Evolutionary conservation across 495 filamentous ascomycete genomes (phyloP), one percentile per base, ranked within the genome.

Genomic region (Xylaria telfairii): DNA sequence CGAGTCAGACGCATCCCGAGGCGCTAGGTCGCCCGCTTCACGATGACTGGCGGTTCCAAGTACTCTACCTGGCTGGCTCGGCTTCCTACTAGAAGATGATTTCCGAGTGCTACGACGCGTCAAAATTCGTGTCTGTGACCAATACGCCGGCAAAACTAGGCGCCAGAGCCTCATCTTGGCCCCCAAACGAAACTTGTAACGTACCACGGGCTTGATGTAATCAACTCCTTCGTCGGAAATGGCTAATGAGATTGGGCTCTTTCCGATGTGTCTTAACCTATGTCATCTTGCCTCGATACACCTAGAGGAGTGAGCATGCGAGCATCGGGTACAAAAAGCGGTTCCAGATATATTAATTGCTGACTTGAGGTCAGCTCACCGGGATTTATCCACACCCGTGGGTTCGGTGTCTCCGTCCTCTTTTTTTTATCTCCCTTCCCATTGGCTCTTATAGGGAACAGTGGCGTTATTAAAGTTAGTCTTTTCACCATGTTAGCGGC

Each of bases 261-360:
- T 21, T 13, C 17, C 24, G 3, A 19, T 51, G 26, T 65, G 2
- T 17, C 19, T n/a, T 17, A 24, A 3, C 47, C 41, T 26, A 34
- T 24, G 28, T 66, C 15, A n/a, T 51, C 17, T 51, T 32, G 19
- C 44, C 64, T 54, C 64, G 26, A 46, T 65, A 37, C 59, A 24
- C 9, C 21, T 4, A 4, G 24, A 53, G 3, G 19, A 24, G 19
- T 51, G 19, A 34, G 28, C 42, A 66, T 66, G 47, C n/a, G 28
- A 53, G 19, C 10, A 32, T 42, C 37, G 21, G 34, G 59, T 62
- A 42, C 24, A 3, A 3, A 15, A 42, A 1, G 21, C 34, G 13
- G 64, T 54, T 41, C 47, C 64, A 66, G 4, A 4, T 66, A 28
- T 39, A 66, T 66, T 66, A 66, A 53, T 53, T 66, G 64, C 64